phyloP scores from a whole-genome alignment of 2,329 filamentous ascomycete genomes.

The Cladosporium phlei region DNA sequence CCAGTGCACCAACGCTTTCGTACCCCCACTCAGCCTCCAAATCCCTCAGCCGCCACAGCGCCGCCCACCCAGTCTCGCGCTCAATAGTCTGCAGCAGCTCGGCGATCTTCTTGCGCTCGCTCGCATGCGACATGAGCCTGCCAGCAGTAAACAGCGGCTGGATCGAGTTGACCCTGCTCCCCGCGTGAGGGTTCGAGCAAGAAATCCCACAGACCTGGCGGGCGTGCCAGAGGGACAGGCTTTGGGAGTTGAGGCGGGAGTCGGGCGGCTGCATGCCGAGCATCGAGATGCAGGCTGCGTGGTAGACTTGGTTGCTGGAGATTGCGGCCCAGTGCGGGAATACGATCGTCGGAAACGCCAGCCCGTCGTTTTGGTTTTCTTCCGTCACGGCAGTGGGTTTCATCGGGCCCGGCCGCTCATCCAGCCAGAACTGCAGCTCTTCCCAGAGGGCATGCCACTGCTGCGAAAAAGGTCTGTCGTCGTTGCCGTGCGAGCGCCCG shows the following conservation, averaged over 20 bases:
- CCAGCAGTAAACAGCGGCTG: slow-evolving; percentile 41
- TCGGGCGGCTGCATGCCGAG: slow-evolving; percentile 43
- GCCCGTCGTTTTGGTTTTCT: slow-evolving; percentile 13
- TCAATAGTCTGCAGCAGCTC: slow-evolving; percentile 45
- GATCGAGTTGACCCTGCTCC: slow-evolving; percentile 38
- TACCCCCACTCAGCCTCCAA: slow-evolving; percentile 47
- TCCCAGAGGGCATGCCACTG: slow-evolving; percentile 23
- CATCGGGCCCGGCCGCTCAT: neutral
- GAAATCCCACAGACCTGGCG: slow-evolving; percentile 41
- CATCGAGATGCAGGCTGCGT: slow-evolving; percentile 48
- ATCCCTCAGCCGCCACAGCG: slow-evolving; percentile 47
- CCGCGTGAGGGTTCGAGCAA: slow-evolving; percentile 37
- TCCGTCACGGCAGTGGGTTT: slow-evolving; percentile 14
- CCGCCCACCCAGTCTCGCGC: slow-evolving; percentile 47
- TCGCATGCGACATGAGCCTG: slow-evolving; percentile 38
- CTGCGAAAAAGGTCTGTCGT: slow-evolving; percentile 16
- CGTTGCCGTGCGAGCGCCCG: slow-evolving; percentile 9
- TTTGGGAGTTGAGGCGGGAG: neutral
- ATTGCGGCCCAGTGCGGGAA: slow-evolving; percentile 40
- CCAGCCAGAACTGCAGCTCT: slow-evolving; percentile 22
- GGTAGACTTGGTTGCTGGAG: slow-evolving; percentile 48
- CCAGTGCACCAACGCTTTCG: neutral
- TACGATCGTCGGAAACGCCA: slow-evolving; percentile 35
- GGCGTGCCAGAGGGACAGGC: slow-evolving; percentile 36
- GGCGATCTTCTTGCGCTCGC: slow-evolving; percentile 39